Base-by-base conservation (phyloP, 1,284 basidiomycete species). In the Porogramme epimiltina region DNA sequence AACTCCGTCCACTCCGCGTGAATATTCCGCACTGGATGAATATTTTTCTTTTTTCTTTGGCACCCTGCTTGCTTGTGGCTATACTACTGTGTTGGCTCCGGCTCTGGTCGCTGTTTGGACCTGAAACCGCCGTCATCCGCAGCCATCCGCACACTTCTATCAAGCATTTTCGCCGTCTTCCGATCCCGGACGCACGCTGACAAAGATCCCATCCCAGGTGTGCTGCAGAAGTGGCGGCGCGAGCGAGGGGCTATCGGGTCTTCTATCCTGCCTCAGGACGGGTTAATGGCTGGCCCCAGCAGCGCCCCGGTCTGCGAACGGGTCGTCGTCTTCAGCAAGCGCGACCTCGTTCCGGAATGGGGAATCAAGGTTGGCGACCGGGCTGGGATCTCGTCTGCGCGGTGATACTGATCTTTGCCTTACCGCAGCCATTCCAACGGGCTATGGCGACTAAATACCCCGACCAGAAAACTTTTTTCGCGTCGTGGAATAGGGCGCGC, bases 291-390 rank as follows among this genome's bases (percentile, higher is more conserved):
- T 11, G 51, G 57, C 20, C 42, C 50, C 0, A 56, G 49, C 8
- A 45, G 46, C 22, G 66, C 66, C 22, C 68, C 70, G 48, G 74
- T 84, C 43, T 89, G 89, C 62, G 88, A 95, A 71, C 89, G 91
- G 47, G 80, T 99, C 36, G 84, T 99, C 38, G 91, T 98, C 4
- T 85, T 98, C 63, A 96, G 93, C 62, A 98, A 98, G 74, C 81
- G 89, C 37, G 97, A 99, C 72, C 76, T 98, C 40, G 92, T 97
- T 4, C 87, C 95, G 42, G 77, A 81, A 56, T 85, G 87, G 79
- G 91, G 93, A 26, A 82, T 95, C 62, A 81, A 89, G 77, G 95
- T 95, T 61, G 60, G 81, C 68, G 9, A 3, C 22, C 13, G 3
- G 18, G 19, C n/a, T 8, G 4, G 2, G 25, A 24, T 43, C 19